Base-by-base conservation (phyloP, 2,329 filamentous ascomycete genomes). In the Exophiala spinifera region DNA sequence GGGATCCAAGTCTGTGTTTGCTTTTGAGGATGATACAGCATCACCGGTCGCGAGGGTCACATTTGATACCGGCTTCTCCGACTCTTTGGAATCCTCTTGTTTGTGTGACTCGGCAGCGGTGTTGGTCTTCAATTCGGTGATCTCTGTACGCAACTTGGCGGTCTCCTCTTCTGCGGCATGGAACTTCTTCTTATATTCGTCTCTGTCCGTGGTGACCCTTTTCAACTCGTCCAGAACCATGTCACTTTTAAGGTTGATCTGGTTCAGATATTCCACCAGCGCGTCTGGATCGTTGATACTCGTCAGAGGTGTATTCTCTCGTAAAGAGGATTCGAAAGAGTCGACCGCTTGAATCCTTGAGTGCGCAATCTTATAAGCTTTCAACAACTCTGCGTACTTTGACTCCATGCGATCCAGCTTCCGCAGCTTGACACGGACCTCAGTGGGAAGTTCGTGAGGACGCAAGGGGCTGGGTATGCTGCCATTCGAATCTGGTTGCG, bases 141-240 rank as follows among this genome's bases (percentile, higher is more conserved):
- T 70, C 66, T 94, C 85, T 50, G 87, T 83, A 56, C 81, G 78
- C 0, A 86, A 76, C 13, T 81, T 76, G 47, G 79, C 80, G 1
- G 84, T 74, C 48, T 81, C 80, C 66, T 85, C 82, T 60, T 90
- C 82, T 0, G 80, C 76, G 46, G 86, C 82, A n/a, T 87, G 83
- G 1, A 85, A 74, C 69, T 88, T 90, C 71, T 86, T 88, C 69
- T 90, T 92, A 57, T 88, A 78, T 14, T 84, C 82, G 57, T 96
- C 89, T 55, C 88, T 86, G 67, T 97, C 91, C 3, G 81, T 80
- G 0, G 90, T 87, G 0, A 97, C 84, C 11, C 90, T 81, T 73
- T 95, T 96, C 53, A 96, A 77, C 71, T 99, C 94, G 43, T 95
- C 88, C 82, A 95, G 86, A 2, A 95, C 85, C 88, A 99, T 95